Evolutionary conservation across 2,329 filamentous ascomycete species (phyloP).

Genomic region (Curvularia hawaiiensis): DNA sequence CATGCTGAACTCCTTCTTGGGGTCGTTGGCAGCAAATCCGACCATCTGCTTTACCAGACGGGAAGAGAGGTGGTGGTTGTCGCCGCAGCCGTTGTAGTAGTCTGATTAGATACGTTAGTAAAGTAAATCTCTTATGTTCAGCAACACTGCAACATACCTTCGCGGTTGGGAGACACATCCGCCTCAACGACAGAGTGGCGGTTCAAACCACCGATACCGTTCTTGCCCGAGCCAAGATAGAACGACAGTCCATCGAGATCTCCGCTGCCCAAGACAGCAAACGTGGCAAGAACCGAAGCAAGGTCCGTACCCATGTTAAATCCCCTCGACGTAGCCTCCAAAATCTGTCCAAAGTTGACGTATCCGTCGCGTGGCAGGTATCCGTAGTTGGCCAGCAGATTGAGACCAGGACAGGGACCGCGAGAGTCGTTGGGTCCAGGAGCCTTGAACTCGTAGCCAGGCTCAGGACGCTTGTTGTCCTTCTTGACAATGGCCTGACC

Average conservation of each 20-base stretch:
- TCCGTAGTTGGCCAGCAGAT: conserved; percentile 59
- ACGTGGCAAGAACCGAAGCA: conserved; percentile 41
- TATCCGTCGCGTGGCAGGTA: conserved; percentile 55
- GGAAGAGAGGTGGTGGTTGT: conserved; percentile 50
- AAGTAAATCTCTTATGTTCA: conserved; percentile 18
- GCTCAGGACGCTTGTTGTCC: conserved; percentile 28
- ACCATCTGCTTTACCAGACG: conserved; percentile 25
- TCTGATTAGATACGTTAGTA: conserved; percentile 35
- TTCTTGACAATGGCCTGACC: conserved; percentile 22
- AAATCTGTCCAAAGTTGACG: conserved; percentile 22
- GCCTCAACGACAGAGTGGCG: conserved; percentile 53
- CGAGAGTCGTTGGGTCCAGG: conserved; percentile 27
- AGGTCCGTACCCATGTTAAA: conserved; percentile 34
- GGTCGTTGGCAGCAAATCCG: conserved; percentile 22
- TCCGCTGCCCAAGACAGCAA: conserved; percentile 25
- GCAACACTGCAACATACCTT: conserved; percentile 43
- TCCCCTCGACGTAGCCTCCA: conserved; percentile 24
- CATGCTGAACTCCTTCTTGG: conserved; percentile 31
- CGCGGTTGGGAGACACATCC: conserved; percentile 32
- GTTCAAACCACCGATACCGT: conserved; percentile 28
- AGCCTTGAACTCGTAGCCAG: conserved; percentile 23
- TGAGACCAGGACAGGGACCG: conserved; percentile 58
- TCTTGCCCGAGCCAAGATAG: conserved; percentile 27
- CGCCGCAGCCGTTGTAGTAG: conserved; percentile 44
- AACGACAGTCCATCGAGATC: conserved; percentile 29